Evolutionary conservation across 345 rosid species (phyloP), one percentile per base, ranked within the genome.

Genomic region (Gossypium ekmanianum): DNA sequence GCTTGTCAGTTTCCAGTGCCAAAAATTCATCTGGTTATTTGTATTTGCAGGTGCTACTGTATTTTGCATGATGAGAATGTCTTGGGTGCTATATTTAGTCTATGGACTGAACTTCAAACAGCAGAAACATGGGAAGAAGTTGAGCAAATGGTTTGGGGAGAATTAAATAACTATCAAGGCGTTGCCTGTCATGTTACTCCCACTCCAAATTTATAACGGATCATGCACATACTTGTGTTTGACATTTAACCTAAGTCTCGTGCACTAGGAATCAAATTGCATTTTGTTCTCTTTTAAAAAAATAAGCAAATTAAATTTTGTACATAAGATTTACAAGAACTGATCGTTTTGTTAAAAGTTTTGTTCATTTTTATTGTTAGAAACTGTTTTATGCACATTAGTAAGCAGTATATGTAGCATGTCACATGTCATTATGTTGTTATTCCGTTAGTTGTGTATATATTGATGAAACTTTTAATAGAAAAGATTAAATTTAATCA

Each of bases 121-220:
- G 93, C 90, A 0, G 77, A 86, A 27, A 84, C 98, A 57, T 93
- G 97, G 99, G 94, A 95, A 83, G 96, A 89, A 80, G 86, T 95
- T 66, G 99, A 92, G 85, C 81, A 69, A 50, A 75, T 81, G 0
- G 97, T 90, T 9, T 95, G 98, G 98, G 90, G 91, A 76, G 88
- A 88, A 56, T 82, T 95, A 24, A 92, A 92, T 74, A 78, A 74
- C 59, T 90, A 91, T 78, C 27, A 51, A 41, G 68, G 75, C 70
- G 29, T 57, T 77, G 41, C 48, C 47, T 89, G 72, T 83, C 61
- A 20, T 20, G 29, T 9, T 22, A 9, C 5, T 57, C 61, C 29
- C 10, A 54, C 22, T 54, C 56, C 29, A 18, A 57, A 20, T 20
- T 57, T 57, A 57, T 52, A 20, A 57, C 27, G 4, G 27, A 26